These are phyloP conservation scores for Hygrocybe punicea DNA, from an alignment of 768 basidiomycete species.

Conservation along the genomic window DNA sequence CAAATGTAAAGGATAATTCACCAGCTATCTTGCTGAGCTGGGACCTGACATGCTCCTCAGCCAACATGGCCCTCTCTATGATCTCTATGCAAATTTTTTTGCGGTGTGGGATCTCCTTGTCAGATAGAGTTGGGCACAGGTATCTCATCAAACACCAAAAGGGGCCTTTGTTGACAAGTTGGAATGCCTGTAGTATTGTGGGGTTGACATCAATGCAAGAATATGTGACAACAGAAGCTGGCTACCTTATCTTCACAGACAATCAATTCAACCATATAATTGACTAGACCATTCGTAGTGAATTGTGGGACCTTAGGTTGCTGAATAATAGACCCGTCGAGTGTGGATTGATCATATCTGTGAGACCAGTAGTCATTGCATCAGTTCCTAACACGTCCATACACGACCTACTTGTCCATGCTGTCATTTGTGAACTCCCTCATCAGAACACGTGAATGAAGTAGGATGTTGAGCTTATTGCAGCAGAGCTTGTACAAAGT, in stretches of 20 bases:
- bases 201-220: no score
- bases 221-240: no score
- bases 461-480: not conserved
- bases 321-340: not conserved
- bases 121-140: not conserved
- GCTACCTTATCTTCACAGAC: not conserved
- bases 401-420: not conserved
- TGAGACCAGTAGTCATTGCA: not conserved
- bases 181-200: not conserved
- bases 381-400: not conserved
- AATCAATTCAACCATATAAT: not conserved
- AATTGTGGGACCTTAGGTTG: not conserved
- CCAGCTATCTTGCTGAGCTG: not conserved
- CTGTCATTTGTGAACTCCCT: not conserved
- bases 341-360: not conserved
- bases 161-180: not conserved
- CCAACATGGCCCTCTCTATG: not conserved
- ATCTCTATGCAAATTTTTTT: not conserved
- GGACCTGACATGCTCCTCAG: not conserved
- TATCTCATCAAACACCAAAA: not conserved
- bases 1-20: slow-evolving; percentile 5
- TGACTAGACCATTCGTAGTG: not conserved
- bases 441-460: not conserved
- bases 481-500: not conserved
- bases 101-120: not conserved